phyloP scores from a whole-genome alignment of 257 asterid genomes.

The Rehmannia glutinosa region DNA sequence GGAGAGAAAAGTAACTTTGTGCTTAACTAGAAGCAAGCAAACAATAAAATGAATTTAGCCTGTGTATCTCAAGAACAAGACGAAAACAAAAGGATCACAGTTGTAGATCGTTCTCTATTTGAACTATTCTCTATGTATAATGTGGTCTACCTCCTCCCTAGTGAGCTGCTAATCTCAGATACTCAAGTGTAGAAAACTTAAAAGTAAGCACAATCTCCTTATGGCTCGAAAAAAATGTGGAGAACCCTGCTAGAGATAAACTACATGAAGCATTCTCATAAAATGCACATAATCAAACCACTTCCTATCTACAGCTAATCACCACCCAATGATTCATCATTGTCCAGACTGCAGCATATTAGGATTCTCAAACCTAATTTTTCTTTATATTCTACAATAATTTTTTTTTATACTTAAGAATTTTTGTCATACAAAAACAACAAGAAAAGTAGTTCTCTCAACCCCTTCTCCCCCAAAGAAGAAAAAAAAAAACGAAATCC shows the following conservation, averaged over 20 bases:
- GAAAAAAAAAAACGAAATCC: background rate
- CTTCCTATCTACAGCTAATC: constrained; percentile 5
- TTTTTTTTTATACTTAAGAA: background rate
- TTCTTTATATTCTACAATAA: background rate
- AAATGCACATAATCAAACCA: background rate
- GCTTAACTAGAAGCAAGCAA: background rate
- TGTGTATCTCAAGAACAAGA: background rate
- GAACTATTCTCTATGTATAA: background rate
- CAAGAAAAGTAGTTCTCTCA: background rate
- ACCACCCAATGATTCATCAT: background rate
- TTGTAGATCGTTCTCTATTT: background rate
- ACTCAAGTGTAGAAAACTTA: background rate
- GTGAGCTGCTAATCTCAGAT: background rate
- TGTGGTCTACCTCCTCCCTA: background rate
- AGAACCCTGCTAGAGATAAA: background rate
- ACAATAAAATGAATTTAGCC: background rate
- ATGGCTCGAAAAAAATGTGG: background rate
- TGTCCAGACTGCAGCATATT: background rate
- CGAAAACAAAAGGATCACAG: background rate
- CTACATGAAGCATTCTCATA: constrained; percentile 7
- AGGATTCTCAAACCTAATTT: background rate
- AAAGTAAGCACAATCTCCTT: background rate
- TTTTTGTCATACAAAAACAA: background rate
- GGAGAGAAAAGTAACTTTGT: background rate
- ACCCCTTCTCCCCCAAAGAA: background rate